Evolutionary conservation across 257 asterid genomes (phyloP), one percentile per base, ranked within the genome.

Genomic region (Nicotiana noctiflora): DNA sequence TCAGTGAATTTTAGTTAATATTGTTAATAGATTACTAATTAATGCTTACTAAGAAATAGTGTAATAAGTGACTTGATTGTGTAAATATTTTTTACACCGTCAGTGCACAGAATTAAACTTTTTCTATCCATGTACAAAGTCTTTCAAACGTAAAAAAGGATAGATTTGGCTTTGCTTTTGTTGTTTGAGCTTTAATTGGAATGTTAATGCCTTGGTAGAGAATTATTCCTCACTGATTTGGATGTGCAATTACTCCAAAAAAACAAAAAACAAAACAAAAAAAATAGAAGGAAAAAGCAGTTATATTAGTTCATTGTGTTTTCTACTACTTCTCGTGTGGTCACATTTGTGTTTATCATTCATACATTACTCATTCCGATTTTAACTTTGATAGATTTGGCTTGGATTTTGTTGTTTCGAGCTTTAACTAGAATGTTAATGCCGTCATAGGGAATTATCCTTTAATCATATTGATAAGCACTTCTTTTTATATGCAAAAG

Each of bases 331-430:
- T 37, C 55, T 53, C 4, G n/a, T 67, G 51, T 44, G 57, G 32
- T 29, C 34, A 40, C 34, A 21, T 67, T 68, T 40, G 76, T 40
- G 56, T 40, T 68, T 68, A 46, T 40, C 57, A 70, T 70, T 21
- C 57, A 21, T 44, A 40, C 13, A 12, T 56, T 40, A n/a, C 56
- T 40, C 56, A 68, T 40, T 68, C 46, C n/a, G 2, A 70, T n/a
- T 67, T 52, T 67, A 67, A 67, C 55, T 67, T 67, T 37, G 18
- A 44, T 44, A 14, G 23, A 72, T 44, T 13, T 46, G 60, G 37
- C 60, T 72, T 72, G 60, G 61, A 14, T 23, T 46, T 72, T 46
- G 78, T 72, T 23, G 60, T 72, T 72, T 70, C 25, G 78, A 46
- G 40, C 78, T 46, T 46, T 23, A 46, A 23, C 59, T 46, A 23